phyloP scores from a whole-genome alignment of 495 filamentous ascomycete genomes.

The Aspergillus affinis region DNA sequence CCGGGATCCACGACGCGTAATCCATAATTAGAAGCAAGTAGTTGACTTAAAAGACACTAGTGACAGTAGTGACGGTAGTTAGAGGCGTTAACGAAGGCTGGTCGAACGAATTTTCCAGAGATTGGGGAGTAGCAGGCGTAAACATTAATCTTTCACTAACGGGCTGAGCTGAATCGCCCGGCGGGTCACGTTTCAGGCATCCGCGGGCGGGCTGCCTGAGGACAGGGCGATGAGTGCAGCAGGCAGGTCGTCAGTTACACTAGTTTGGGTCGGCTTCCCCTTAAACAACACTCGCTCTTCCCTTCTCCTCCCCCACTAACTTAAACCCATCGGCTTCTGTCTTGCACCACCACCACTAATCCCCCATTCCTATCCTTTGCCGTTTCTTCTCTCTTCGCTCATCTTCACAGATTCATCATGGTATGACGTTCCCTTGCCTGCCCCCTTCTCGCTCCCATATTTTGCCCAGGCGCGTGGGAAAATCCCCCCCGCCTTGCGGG shows the following conservation, averaged over 20 bases:
- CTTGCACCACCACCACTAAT: slow-evolving; percentile 3
- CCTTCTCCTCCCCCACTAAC: slow-evolving; percentile 11
- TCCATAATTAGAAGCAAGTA: not conserved
- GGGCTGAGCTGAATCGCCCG: not conserved
- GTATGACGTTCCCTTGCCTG: slow-evolving; percentile 22
- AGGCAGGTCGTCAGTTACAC: slow-evolving; percentile 16
- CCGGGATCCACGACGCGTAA: not conserved
- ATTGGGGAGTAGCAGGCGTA: not conserved
- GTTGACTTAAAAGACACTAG: not conserved
- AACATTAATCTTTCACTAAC: too few species aligned
- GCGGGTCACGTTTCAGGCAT: slow-evolving; percentile 28
- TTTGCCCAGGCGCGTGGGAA: slow-evolving; percentile 10
- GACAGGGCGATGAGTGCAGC: slow-evolving; percentile 1
- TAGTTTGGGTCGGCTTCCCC: slow-evolving; percentile 17
- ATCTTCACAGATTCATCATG: slow-evolving; percentile 30
- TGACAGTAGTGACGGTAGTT: not conserved
- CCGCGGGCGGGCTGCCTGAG: slow-evolving; percentile 12
- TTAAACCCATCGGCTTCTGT: slow-evolving; percentile 15
- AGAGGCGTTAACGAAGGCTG: too few species aligned
- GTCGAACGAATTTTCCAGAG: too few species aligned
- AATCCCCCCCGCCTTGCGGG: slow-evolving; percentile 41
- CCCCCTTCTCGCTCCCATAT: slow-evolving; percentile 1
- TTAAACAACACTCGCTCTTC: slow-evolving; percentile 18
- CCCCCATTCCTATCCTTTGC: slow-evolving; percentile 23
- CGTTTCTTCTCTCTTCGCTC: slow-evolving; percentile 11